Conservation (phyloP, 75 land plant species). For the Pseudotsuga menziesii region DNA sequence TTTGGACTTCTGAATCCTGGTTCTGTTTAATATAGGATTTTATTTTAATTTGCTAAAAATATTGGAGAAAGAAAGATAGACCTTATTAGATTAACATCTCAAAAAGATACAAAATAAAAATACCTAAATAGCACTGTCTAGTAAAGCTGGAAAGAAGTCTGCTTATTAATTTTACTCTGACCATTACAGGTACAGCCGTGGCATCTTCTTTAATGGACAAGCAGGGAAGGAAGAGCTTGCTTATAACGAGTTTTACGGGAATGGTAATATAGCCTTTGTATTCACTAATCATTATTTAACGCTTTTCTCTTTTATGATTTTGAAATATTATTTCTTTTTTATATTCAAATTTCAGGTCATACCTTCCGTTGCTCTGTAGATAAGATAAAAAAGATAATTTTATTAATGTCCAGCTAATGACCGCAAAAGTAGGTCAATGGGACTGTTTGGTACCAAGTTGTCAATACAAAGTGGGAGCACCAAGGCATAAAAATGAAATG, state of each 20-base stretch:
- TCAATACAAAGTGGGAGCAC: no score
- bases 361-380: neutral
- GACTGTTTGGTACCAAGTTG: no score
- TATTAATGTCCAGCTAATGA: no score
- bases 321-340: neutral
- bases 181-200: constrained; percentile 65
- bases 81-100: no score
- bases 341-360: neutral
- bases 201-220: constrained; percentile 96
- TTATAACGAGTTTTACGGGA: constrained; percentile 78
- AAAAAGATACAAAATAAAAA: no score
- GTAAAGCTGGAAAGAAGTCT: neutral
- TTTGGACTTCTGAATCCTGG: neutral
- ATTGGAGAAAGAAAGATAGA: neutral
- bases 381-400: neutral
- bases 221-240: constrained; percentile 88
- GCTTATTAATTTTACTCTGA: neutral
- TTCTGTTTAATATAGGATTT: neutral
- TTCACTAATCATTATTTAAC: neutral
- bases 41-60: constrained; percentile 2
- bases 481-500: no score
- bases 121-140: neutral
- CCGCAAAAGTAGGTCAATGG: no score
- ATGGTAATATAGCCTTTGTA: constrained; percentile 52
- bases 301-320: neutral